phyloP scores from a whole-genome alignment of 371 early-diverging fungal genomes.

The Parasitella parasitica region DNA sequence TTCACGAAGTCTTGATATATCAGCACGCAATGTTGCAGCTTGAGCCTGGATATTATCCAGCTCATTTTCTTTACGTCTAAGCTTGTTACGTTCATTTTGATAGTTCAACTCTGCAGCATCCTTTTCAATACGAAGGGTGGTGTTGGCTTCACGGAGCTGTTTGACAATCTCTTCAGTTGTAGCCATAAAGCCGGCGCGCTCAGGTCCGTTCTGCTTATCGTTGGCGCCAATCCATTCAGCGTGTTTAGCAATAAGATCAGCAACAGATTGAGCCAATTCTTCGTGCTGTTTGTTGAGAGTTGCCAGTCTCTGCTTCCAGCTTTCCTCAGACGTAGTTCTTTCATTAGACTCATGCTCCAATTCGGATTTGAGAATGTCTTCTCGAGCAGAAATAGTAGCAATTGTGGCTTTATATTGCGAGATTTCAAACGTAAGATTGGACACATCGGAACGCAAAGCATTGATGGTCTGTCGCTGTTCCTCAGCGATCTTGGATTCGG shows the following conservation, averaged over 20 bases:
- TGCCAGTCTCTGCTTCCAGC: background rate
- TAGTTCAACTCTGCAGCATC: conserved; percentile 6
- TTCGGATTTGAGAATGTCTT: background rate
- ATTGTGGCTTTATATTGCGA: conserved; percentile 4
- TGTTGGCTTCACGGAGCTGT: conserved; percentile 3
- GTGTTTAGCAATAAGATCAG: conserved; percentile 1
- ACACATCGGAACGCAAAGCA: conserved; percentile 5
- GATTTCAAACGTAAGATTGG: conserved; percentile 7
- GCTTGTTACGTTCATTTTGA: background rate
- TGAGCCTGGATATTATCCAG: background rate
- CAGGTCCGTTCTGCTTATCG: conserved; percentile 2
- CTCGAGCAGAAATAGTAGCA: background rate
- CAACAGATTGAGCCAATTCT: background rate
- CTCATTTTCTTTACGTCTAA: conserved; percentile 2
- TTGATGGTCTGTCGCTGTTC: conserved; percentile 6
- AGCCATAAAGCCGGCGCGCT: background rate
- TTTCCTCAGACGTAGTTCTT: background rate
- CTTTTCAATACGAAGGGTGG: conserved; percentile 5
- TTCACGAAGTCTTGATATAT: background rate
- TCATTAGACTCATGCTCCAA: background rate
- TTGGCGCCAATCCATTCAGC: conserved; percentile 4
- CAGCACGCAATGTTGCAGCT: background rate
- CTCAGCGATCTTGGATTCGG: conserved; percentile 1
- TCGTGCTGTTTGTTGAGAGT: conserved; percentile 4
- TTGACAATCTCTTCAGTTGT: background rate